Evolutionary conservation across 805 yeast genomes (phyloP), one percentile per base, ranked within the genome.

Genomic region (Danielia oregonensis): DNA sequence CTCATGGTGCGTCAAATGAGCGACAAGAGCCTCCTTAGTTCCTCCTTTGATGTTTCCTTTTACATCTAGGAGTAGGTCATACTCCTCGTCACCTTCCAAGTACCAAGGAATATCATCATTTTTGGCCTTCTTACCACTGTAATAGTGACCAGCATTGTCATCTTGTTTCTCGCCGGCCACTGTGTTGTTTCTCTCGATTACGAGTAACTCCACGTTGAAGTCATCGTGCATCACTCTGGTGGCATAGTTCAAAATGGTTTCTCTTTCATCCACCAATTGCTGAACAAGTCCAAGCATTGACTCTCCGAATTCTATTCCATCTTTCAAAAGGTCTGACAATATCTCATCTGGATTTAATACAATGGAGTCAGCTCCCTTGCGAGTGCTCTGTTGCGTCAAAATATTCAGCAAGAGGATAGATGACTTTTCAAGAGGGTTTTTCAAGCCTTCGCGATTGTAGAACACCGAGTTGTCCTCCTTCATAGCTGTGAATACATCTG

Each of bases 41-140:
- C 96, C 97, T 33, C 96, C 97, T 54, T 82, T 83, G 24, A 88
- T 72, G 34, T 70, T 70, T 2, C 89, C 93, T 39, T 78, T 76
- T 19, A 77, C 62, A 43, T 86, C 93, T 48, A 77, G 79, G 17
- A 67, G 49, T 28, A 57, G 61, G 39, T 74, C 78, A 43, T 56
- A 70, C 40, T 77, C 86, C 33, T 76, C 79, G 44, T 82, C 88
- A 4, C 82, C 74, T 36, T 78, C 82, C 49, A 84, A 61, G 48
- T 67, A 83, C 93, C 93, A 85, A 3, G 88, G 87, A 2, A 67
- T 57, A 40, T 76, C 76, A 16, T 51, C 62, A 12, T 49, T 55
- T 33, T 54, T 55, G 36, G 59, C 60, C 29, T 60, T 55, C 7
- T 71, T 66, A 18, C 61, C 56, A 26, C 37, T 45, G 37, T 46